Evolutionary conservation across 495 filamentous ascomycete species (phyloP), one percentile per base, ranked within the genome.

Genomic region (Penicillium lividum): DNA sequence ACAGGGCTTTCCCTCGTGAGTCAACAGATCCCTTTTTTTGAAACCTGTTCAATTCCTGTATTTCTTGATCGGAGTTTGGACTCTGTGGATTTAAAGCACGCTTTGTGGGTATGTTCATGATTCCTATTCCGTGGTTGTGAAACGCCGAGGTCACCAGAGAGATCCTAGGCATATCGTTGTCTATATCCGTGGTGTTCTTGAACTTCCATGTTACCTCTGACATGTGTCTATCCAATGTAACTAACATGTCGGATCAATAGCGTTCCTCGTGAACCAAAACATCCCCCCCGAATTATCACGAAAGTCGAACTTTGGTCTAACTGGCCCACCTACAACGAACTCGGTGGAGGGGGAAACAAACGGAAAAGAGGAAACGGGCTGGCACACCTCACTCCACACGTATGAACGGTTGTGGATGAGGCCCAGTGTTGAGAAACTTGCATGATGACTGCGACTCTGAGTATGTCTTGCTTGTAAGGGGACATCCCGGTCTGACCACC

Each of bases 391-490:
- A 53, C 59, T 59, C 58, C 36, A 54, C 44, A 45, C 40, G 50
- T 51, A 59, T 51, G 33, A 58, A 60, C 51, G 65, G 63, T 62
- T 64, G 71, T 68, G 68, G 70, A 60, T 66, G 67, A 71, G 68
- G 68, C 66, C 63, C 54, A 72, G 61, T 52, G 62, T 64, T 62
- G 54, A 62, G 57, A 68, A 22, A 60, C 66, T 52, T 68, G 68
- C 75, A 80, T 69, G 50, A 80, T 80, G 77, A 71, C 75, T 65
- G 76, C 75, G 67, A 77, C 75, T 63, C 55, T 80, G 74, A 78
- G 77, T 79, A 79, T 71, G 75, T 78, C 64, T 70, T 45, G 68
- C 68, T 63, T 55, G 63, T 43, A 58, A 64, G 56, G 66, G 60
- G 64, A 61, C 64, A 40, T 48, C 56, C 55, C 54, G 44, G 57